Conservation (phyloP, 78 protist species). For the Corallochytrium limacisporum region DNA sequence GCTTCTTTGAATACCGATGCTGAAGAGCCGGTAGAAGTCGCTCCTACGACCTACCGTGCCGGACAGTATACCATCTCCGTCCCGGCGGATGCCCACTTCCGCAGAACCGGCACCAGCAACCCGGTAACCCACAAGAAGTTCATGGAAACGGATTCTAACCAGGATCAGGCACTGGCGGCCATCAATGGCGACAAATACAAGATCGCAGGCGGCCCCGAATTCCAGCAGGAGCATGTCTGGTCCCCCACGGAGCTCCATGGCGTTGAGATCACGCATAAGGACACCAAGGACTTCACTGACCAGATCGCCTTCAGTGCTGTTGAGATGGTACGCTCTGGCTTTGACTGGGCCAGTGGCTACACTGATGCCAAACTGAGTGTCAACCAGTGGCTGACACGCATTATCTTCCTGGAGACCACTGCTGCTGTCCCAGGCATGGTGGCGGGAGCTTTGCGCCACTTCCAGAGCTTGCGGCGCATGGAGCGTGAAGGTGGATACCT, state of each 20-base stretch:
- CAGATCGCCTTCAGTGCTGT: not conserved
- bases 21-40: no score
- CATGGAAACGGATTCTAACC: no score
- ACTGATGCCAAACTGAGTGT: not conserved
- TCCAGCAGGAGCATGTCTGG: no score
- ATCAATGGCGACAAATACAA: no score
- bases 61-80: no score
- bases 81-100: no score
- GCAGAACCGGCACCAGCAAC: no score
- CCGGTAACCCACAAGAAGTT: no score
- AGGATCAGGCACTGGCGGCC: no score
- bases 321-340: not conserved
- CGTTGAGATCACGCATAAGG: not conserved
- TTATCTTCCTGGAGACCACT: slow-evolving; percentile 45
- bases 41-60: no score
- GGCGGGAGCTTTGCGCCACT: slow-evolving; percentile 57
- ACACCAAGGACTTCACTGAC: not conserved
- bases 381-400: not conserved
- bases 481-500: slow-evolving; percentile 50
- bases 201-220: no score
- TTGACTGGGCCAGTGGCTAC: not conserved
- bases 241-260: not conserved
- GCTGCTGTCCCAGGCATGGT: slow-evolving; percentile 76
- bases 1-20: no score
- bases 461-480: slow-evolving; percentile 57